Base-by-base conservation (phyloP, 1,284 basidiomycete species). In the Pulchroboletus neoregius region DNA sequence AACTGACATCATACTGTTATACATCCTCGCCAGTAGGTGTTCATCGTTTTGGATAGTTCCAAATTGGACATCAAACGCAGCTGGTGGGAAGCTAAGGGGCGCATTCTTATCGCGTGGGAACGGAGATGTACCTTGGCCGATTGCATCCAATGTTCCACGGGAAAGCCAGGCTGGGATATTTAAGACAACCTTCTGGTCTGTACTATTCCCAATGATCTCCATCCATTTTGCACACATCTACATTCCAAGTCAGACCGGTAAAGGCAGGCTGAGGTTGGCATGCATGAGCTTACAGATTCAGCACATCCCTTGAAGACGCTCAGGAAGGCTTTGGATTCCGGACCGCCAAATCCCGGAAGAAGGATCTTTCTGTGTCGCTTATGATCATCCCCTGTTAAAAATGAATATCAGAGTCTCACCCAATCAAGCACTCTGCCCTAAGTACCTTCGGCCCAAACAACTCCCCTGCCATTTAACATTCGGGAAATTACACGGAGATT, bases 211-310 rank as follows among this genome's bases (percentile, higher is more conserved):
- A 12, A 76, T 56, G 5, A 67, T 56, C 22, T 77, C 72, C 43
- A 61, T 71, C 78, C 75, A 78, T 54, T 69, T 70, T 11, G 56
- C 46, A 9, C 66, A 63, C 50, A 79, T 66, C 79, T 80, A 45
- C 10, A 15, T 32, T 20, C 18, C 18, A 26, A 27, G 12, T 42
- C 13, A 43, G 41, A 60, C 23, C 7, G 5, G 23, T 6, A 15
- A 26, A 4, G 1, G 12, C 5, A 13, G 23, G 6, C 52, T 50
- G 23, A 39, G 16, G 26, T 2, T 18, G 35, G 23, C 8, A n/a
- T 37, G 4, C 10, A 15, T 6, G 13, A 37, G 61, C 49, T 24
- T 39, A 63, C 60, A 6, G 49, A 52, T 46, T 55, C 54, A 0
- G 56, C 62, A 12, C 52, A 62, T 23, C 23, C 45, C 28, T 26